A percentile compares a stretch with the other conserved stretches of the same genome.
These are phyloP conservation scores for Limnanthes douglasii DNA, from an alignment of 345 rosid genomes.

Conservation along the genomic window DNA sequence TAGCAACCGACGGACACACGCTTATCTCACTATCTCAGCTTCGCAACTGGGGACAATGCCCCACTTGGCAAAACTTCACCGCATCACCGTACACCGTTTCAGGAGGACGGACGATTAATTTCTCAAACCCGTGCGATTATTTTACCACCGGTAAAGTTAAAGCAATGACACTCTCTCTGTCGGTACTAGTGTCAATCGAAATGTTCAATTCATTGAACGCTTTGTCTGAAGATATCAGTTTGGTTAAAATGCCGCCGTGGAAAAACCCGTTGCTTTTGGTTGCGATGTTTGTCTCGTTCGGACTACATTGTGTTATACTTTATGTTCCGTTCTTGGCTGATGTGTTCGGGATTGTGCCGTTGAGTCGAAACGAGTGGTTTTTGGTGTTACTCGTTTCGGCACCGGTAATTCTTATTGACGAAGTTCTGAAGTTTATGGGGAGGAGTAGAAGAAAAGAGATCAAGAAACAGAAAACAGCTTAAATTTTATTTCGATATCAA, in stretches of 20 bases:
- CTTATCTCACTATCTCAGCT: constrained; percentile 57
- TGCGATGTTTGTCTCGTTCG: constrained; percentile 77
- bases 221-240: constrained; percentile 75
- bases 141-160: constrained; percentile 75
- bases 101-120: constrained; percentile 33
- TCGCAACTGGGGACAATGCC: constrained; percentile 65
- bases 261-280: constrained; percentile 81
- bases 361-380: constrained; percentile 62
- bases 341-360: constrained; percentile 65
- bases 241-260: constrained; percentile 82
- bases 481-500: no score
- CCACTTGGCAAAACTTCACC: constrained; percentile 59
- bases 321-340: constrained; percentile 72
- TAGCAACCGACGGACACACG: constrained; percentile 63
- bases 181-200: constrained; percentile 82
- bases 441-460: constrained; percentile 25
- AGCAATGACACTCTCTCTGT: constrained; percentile 75
- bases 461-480: no score
- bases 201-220: constrained; percentile 90
- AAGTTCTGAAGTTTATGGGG: constrained; percentile 48
- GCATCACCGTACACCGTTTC: constrained; percentile 40
- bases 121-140: constrained; percentile 71
- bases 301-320: constrained; percentile 71
- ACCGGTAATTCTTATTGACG: constrained; percentile 79
- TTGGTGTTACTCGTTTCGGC: constrained; percentile 59